Conservation (phyloP, 129 eudicot species). For the Ambrosia trifida region DNA sequence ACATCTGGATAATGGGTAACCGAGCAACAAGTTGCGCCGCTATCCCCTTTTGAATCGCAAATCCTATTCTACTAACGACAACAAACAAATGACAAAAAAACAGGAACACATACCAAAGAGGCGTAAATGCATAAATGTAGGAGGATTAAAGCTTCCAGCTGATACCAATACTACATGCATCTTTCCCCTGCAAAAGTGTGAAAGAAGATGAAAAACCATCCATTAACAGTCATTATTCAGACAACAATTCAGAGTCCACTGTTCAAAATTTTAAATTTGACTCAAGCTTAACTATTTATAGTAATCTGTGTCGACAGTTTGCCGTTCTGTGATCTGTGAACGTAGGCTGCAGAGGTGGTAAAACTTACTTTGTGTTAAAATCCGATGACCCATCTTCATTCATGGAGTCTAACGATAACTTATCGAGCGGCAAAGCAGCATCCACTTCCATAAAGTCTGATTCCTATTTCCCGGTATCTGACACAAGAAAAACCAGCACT, state of each 20-base stretch:
- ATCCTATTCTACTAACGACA: no score
- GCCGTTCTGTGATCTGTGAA: not conserved
- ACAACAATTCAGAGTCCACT: not conserved
- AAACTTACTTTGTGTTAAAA: constrained; percentile 40
- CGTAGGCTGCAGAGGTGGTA: not conserved
- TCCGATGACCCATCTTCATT: constrained; percentile 29
- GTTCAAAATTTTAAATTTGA: not conserved
- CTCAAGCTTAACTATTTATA: not conserved
- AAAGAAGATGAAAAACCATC: constrained; percentile 16
- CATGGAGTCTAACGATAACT: constrained; percentile 31
- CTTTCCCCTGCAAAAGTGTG: constrained; percentile 42
- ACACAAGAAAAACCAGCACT: constrained; percentile 9
- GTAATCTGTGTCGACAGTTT: not conserved
- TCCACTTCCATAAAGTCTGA: constrained; percentile 27
- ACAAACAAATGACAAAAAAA: not conserved
- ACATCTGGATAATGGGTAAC: no score
- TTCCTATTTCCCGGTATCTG: constrained; percentile 8
- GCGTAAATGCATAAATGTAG: constrained; percentile 93
- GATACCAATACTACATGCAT: constrained; percentile 65
- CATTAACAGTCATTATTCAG: constrained; percentile 1
- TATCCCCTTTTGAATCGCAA: no score
- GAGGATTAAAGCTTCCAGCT: constrained; percentile 97
- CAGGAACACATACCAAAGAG: constrained; percentile 70
- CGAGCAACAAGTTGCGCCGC: no score
- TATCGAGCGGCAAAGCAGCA: constrained; percentile 52